These are phyloP conservation scores for Akanthomyces muscarius DNA, from an alignment of 2,329 filamentous ascomycete genomes.

Conservation along the genomic window DNA sequence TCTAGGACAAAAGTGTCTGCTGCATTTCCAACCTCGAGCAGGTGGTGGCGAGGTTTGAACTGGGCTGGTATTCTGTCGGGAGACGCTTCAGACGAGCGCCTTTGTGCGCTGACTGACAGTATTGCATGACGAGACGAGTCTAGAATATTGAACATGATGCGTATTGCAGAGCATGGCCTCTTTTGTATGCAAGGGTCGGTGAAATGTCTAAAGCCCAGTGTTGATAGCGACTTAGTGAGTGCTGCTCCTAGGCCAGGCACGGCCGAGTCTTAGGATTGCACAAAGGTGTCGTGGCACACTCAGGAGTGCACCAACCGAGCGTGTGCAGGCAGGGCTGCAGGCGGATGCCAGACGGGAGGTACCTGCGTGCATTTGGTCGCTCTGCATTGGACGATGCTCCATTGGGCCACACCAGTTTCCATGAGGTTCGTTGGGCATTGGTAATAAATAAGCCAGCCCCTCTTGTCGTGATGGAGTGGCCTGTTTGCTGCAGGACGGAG, in stretches of 20 bases:
- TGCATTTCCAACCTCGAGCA: slow-evolving; percentile 43
- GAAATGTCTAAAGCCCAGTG: background rate
- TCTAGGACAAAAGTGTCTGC: slow-evolving; percentile 53
- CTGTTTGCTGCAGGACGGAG: slow-evolving; percentile 1
- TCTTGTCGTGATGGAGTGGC: background rate
- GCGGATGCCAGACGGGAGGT: background rate
- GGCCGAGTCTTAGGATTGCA: background rate
- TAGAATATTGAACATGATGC: background rate
- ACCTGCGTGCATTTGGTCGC: background rate
- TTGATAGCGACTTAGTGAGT: background rate
- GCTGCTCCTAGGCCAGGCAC: background rate
- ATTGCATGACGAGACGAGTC: background rate
- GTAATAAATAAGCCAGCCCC: background rate
- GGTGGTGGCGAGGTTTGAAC: slow-evolving; percentile 5
- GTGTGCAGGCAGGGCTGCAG: background rate
- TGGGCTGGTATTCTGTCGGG: background rate
- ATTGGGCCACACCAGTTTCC: background rate
- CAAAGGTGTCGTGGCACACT: background rate
- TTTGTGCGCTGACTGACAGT: background rate
- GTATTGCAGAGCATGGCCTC: background rate
- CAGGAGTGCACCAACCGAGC: no score
- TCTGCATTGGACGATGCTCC: background rate
- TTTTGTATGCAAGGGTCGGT: background rate
- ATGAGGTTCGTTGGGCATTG: background rate
- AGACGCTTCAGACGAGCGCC: background rate